Conservation (phyloP, 2,329 filamentous ascomycete species). For the Seiridium cupressi region DNA sequence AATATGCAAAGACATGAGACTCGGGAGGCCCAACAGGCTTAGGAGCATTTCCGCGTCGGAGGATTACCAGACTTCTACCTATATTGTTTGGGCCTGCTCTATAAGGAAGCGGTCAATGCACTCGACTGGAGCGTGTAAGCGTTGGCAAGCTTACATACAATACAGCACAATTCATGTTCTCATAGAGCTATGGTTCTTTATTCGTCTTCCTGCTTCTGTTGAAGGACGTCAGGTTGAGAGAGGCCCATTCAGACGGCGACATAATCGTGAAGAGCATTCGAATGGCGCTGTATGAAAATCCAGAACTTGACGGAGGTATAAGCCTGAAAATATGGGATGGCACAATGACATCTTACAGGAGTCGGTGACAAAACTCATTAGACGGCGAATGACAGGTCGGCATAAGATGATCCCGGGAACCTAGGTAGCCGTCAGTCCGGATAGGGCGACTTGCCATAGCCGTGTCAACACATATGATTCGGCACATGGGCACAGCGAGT, state of each 20-base stretch:
- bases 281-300: no score
- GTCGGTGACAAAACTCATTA: not conserved
- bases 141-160: not conserved
- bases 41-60: not conserved
- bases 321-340: not conserved
- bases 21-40: not conserved
- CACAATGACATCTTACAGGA: not conserved
- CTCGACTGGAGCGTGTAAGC: not conserved
- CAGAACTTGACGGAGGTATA: not conserved
- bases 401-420: not conserved
- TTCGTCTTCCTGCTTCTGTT: no score
- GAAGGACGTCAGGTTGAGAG: no score
- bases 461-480: not conserved
- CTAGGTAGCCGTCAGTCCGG: conserved; percentile 1
- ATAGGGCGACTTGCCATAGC: not conserved
- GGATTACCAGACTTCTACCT: not conserved
- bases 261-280: no score
- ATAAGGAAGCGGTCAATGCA: not conserved
- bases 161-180: not conserved
- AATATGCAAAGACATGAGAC: not conserved
- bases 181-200: not conserved
- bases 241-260: no score
- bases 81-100: not conserved
- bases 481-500: not conserved
- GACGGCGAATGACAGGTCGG: not conserved